Evolutionary conservation across 495 filamentous ascomycete genomes (phyloP).

Genomic region (Echria macrotheca): DNA sequence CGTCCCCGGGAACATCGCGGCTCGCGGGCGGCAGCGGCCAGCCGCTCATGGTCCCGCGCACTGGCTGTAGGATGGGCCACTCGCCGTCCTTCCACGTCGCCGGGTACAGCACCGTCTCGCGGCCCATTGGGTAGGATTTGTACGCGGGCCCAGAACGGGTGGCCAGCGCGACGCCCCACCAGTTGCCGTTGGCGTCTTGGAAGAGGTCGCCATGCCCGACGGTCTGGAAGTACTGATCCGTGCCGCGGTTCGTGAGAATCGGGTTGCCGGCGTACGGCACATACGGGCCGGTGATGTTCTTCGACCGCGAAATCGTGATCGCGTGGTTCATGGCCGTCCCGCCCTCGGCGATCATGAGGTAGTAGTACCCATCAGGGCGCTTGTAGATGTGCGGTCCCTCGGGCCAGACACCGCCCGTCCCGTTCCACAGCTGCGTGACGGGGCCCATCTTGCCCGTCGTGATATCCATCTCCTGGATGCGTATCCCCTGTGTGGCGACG

Average conservation of each 20-base stretch:
- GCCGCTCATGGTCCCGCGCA: slow-evolving; percentile 39
- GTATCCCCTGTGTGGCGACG: slow-evolving; percentile 34
- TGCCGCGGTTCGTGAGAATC: slow-evolving; percentile 45
- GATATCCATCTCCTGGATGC: slow-evolving; percentile 40
- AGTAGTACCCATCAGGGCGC: slow-evolving; percentile 54
- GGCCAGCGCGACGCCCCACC: slow-evolving; percentile 50
- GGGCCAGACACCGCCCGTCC: slow-evolving; percentile 45
- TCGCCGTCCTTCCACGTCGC: slow-evolving; percentile 44
- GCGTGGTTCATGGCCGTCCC: slow-evolving; percentile 49
- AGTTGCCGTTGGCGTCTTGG: slow-evolving; percentile 45
- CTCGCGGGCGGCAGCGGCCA: slow-evolving; percentile 30
- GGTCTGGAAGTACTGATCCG: slow-evolving; percentile 42
- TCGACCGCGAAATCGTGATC: slow-evolving; percentile 43
- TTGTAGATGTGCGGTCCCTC: slow-evolving; percentile 60
- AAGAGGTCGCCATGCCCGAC: slow-evolving; percentile 47
- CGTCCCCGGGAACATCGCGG: slow-evolving; percentile 30
- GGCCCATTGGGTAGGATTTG: slow-evolving; percentile 49
- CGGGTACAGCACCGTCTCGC: slow-evolving; percentile 49
- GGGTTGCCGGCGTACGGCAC: slow-evolving; percentile 44
- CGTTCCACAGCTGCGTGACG: slow-evolving; percentile 47
- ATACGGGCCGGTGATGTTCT: slow-evolving; percentile 47
- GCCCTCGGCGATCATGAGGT: slow-evolving; percentile 56
- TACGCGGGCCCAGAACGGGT: slow-evolving; percentile 36
- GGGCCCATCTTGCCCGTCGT: slow-evolving; percentile 28
- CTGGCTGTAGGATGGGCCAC: slow-evolving; percentile 38